Evolutionary conservation across 768 basidiomycete genomes (phyloP).

Genomic region (Xerocomellus amylosporus): DNA sequence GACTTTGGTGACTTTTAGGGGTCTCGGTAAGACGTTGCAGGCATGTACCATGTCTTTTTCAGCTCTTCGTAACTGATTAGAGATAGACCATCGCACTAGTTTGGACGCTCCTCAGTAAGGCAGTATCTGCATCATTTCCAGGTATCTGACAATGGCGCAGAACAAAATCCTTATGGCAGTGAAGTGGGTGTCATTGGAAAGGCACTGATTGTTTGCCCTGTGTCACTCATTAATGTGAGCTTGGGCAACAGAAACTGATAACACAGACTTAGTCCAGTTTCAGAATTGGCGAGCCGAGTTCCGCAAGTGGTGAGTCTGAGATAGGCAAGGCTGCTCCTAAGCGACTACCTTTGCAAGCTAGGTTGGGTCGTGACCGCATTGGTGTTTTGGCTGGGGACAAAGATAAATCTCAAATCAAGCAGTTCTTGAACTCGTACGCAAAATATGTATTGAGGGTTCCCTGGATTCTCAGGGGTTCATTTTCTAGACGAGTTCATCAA

Average conservation of each 20-base stretch:
- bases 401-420: slow-evolving; percentile 53
- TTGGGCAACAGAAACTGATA: neutral
- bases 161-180: slow-evolving; percentile 77
- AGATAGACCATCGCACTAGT: slow-evolving; percentile 78
- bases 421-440: slow-evolving; percentile 72
- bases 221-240: slow-evolving; percentile 78
- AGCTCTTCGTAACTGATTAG: slow-evolving; percentile 8
- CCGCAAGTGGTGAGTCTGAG: slow-evolving; percentile 76
- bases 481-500: slow-evolving; percentile 64
- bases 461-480: neutral
- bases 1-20: slow-evolving; percentile 50
- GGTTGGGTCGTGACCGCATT: slow-evolving; percentile 55
- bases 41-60: slow-evolving; percentile 30
- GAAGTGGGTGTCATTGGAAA: slow-evolving; percentile 61
- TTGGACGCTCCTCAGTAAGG: slow-evolving; percentile 87
- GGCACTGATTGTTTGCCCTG: slow-evolving; percentile 91
- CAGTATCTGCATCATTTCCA: slow-evolving; percentile 1
- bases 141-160: slow-evolving; percentile 37
- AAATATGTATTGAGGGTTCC: neutral
- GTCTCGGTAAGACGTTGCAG: slow-evolving; percentile 94
- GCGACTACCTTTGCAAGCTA: slow-evolving; percentile 18
- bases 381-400: slow-evolving; percentile 61
- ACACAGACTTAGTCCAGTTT: neutral
- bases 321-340: neutral
- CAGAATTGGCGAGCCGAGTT: slow-evolving; percentile 97